A percentile compares a stretch with the other conserved stretches of the same genome.
Evolutionary conservation across 225 moss, liverwort and hornwort genomes (phyloP).

Genomic region (Sphagnum contortum): DNA sequence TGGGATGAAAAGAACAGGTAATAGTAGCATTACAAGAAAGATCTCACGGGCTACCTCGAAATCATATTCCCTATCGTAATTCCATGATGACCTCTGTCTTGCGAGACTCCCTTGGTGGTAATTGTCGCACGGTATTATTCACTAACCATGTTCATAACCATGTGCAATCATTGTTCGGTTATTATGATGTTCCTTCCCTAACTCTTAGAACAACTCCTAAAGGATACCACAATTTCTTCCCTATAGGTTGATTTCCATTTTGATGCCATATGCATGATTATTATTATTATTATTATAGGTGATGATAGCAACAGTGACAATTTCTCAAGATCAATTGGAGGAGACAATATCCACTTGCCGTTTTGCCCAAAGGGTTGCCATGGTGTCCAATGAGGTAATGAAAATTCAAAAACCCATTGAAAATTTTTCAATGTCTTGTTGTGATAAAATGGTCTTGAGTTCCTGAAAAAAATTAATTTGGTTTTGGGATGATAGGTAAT

Average conservation of each 20-base stretch:
- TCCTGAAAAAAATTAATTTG: neutral
- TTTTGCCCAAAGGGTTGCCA: conserved; percentile 83
- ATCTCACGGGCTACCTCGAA: conserved; percentile 51
- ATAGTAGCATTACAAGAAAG: conserved; percentile 83
- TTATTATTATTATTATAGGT: conserved; percentile 29
- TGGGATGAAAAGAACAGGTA: conserved; percentile 31
- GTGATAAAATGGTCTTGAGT: too few relatives aligned
- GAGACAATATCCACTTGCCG: conserved; percentile 90
- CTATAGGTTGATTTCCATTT: too few relatives aligned
- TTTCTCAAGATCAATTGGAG: conserved; percentile 74
- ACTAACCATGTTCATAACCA: neutral
- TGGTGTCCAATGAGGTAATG: conserved; percentile 77
- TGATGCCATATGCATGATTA: too few relatives aligned
- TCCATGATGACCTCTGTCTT: conserved; percentile 93
- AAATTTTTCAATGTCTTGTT: too few relatives aligned
- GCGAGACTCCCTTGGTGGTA: conserved; percentile 81
- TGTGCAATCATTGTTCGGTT: too few relatives aligned
- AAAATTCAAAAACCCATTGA: neutral
- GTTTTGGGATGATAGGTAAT: conserved; percentile 27
- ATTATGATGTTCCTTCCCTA: neutral
- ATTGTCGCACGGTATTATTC: conserved; percentile 58
- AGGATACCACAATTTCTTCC: too few relatives aligned
- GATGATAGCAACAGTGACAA: conserved; percentile 88
- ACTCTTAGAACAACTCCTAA: neutral
- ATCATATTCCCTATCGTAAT: conserved; percentile 85